phyloP scores from a whole-genome alignment of 2,329 filamentous ascomycete genomes.

The Colletotrichum acutatum region DNA sequence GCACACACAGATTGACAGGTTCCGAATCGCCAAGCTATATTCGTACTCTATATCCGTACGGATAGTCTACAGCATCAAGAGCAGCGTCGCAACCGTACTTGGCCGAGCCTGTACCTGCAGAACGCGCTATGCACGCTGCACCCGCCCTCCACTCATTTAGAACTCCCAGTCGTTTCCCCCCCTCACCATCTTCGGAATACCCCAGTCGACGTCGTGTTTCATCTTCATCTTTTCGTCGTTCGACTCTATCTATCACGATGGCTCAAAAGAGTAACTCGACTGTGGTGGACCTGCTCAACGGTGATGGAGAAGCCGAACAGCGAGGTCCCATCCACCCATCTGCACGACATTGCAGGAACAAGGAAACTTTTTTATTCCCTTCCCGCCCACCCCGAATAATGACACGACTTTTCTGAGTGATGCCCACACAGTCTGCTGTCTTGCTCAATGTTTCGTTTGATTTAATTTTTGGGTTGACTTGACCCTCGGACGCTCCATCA shows the following conservation, averaged over 20 bases:
- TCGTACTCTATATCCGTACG: neutral
- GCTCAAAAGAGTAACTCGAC: slow-evolving; percentile 16
- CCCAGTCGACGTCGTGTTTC: slow-evolving; percentile 21
- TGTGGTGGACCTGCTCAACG: neutral
- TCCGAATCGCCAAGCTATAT: neutral
- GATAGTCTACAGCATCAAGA: neutral
- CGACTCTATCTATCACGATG: slow-evolving; percentile 14
- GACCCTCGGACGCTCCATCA: neutral
- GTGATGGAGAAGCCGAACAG: neutral
- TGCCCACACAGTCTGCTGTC: neutral
- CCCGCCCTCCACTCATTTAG: slow-evolving; percentile 19
- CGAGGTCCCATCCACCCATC: slow-evolving; percentile 7
- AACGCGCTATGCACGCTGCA: slow-evolving; percentile 24
- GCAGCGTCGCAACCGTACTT: slow-evolving; percentile 4
- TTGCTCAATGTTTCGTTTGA: neutral
- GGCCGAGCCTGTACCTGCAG: slow-evolving; percentile 23
- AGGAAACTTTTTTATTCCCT: neutral
- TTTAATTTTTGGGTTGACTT: neutral
- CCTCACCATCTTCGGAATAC: neutral
- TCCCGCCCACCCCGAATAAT: neutral
- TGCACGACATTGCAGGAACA: slow-evolving; percentile 31
- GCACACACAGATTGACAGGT: neutral
- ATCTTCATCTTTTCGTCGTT: slow-evolving; percentile 23
- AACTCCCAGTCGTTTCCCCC: neutral
- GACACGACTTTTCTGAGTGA: slow-evolving; percentile 6